Percentiles rank a stretch among this genome's conserved stretches.
These are phyloP conservation scores for Elymus sibiricus DNA, from an alignment of 176 grass and related monocot species.

Conservation along the genomic window DNA sequence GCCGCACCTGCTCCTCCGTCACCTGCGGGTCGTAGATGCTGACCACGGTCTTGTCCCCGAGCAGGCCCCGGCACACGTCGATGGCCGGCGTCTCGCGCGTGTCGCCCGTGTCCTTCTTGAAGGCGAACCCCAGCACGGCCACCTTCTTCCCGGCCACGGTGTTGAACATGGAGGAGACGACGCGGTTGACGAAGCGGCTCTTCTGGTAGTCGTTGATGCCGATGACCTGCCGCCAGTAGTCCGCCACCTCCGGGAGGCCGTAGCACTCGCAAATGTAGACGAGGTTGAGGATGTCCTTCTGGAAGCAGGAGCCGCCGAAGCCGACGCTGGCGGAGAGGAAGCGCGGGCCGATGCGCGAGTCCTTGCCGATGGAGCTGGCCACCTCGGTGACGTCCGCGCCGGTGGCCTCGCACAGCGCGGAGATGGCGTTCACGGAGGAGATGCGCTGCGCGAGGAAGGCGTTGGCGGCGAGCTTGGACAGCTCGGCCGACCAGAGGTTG, in stretches of 20 bases:
- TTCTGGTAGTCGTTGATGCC: constrained; percentile 49
- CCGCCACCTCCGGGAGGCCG: constrained; percentile 35
- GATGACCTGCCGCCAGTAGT: constrained; percentile 40
- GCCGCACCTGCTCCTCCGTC: constrained; percentile 59
- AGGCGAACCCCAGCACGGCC: constrained; percentile 37
- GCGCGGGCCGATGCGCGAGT: constrained; percentile 30
- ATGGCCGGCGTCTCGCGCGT: constrained; percentile 43
- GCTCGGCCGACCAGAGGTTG: constrained; percentile 47
- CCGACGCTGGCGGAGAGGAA: constrained; percentile 40
- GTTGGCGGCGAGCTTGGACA: constrained; percentile 43
- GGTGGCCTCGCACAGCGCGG: constrained; percentile 41
- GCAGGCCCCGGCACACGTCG: constrained; percentile 41
- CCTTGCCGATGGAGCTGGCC: constrained; percentile 25
- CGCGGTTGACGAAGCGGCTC: constrained; percentile 36
- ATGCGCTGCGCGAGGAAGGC: constrained; percentile 45
- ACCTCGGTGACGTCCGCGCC: constrained; percentile 26
- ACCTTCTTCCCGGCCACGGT: constrained; percentile 43
- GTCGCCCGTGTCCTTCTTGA: constrained; percentile 51
- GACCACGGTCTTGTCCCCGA: constrained; percentile 43
- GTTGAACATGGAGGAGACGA: constrained; percentile 53
- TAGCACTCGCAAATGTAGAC: constrained; percentile 60
- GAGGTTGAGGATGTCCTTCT: constrained; percentile 56
- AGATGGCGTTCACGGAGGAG: constrained; percentile 44
- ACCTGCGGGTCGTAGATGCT: constrained; percentile 87
- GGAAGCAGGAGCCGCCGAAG: constrained; percentile 46